Conservation (phyloP, 345 rosid genomes). For the Nasturtium officinale region DNA sequence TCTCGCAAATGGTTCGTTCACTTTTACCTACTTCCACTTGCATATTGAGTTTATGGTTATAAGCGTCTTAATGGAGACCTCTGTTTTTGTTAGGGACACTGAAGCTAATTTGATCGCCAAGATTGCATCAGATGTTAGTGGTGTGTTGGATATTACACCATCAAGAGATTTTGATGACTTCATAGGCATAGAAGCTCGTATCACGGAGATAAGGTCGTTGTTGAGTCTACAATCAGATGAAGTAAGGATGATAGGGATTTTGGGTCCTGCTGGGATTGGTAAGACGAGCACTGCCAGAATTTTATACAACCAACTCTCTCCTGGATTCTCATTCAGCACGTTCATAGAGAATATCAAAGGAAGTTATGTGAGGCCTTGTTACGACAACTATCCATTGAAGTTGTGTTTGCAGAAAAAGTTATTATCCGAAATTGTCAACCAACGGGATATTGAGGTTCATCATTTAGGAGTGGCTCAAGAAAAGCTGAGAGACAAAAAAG, state of each 20-base stretch:
- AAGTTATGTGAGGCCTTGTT: neutral
- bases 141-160: slow-evolving; percentile 14
- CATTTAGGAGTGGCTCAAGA: neutral
- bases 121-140: neutral
- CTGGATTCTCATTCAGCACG: neutral
- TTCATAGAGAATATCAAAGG: slow-evolving; percentile 17
- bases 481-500: slow-evolving; percentile 20
- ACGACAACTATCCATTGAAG: neutral
- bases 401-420: neutral
- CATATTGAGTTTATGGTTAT: neutral
- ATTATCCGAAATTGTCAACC: neutral
- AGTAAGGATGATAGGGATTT: slow-evolving; percentile 2
- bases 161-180: slow-evolving; percentile 7
- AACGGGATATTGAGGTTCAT: slow-evolving; percentile 3
- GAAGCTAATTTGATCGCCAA: slow-evolving; percentile 1
- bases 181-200: slow-evolving; percentile 15
- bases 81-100: slow-evolving; percentile 1
- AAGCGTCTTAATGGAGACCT: neutral
- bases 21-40: neutral
- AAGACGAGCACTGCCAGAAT: slow-evolving; percentile 10
- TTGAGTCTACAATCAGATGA: neutral
- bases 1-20: neutral
- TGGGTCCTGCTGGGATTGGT: slow-evolving; percentile 29
- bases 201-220: neutral
- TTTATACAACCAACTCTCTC: neutral